phyloP scores from a whole-genome alignment of 306 rosid genomes.

The Cucurbita moschata region DNA sequence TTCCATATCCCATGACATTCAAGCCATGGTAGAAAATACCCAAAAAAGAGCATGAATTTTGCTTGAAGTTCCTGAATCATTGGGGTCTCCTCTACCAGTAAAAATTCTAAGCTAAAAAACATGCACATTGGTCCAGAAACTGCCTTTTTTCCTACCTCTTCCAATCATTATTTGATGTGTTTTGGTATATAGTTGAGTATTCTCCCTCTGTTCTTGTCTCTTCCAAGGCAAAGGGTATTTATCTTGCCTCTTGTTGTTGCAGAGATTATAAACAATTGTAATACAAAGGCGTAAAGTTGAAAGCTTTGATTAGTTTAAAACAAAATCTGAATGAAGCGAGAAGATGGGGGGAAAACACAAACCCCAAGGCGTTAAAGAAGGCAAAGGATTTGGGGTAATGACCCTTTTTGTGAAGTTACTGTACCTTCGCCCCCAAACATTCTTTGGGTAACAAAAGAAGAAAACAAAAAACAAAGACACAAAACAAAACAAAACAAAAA shows the following conservation, averaged over 20 bases:
- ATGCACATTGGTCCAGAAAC: slow-evolving; percentile 16
- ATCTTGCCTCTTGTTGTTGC: background rate
- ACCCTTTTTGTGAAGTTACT: slow-evolving; percentile 2
- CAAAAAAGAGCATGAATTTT: slow-evolving; percentile 11
- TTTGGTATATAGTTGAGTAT: background rate
- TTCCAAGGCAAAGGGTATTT: background rate
- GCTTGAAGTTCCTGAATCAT: background rate
- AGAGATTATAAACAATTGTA: background rate
- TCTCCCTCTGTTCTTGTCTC: background rate
- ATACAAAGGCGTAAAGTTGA: background rate
- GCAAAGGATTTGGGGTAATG: background rate
- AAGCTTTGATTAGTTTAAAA: slow-evolving; percentile 5
- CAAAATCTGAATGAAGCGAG: background rate
- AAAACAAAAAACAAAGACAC: slow-evolving; percentile 4
- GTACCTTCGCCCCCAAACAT: slow-evolving; percentile 52
- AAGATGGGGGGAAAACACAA: background rate
- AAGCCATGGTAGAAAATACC: slow-evolving; percentile 23
- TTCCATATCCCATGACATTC: background rate
- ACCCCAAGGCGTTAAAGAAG: slow-evolving; percentile 3
- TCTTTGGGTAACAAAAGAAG: slow-evolving; percentile 39
- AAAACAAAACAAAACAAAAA: slow-evolving; percentile 9
- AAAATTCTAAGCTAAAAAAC: slow-evolving; percentile 4
- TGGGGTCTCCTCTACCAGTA: background rate
- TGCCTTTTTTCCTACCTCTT: background rate
- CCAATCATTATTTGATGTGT: background rate